Conservation (phyloP, 768 basidiomycete genomes). For the Kwoniella sp. region DNA sequence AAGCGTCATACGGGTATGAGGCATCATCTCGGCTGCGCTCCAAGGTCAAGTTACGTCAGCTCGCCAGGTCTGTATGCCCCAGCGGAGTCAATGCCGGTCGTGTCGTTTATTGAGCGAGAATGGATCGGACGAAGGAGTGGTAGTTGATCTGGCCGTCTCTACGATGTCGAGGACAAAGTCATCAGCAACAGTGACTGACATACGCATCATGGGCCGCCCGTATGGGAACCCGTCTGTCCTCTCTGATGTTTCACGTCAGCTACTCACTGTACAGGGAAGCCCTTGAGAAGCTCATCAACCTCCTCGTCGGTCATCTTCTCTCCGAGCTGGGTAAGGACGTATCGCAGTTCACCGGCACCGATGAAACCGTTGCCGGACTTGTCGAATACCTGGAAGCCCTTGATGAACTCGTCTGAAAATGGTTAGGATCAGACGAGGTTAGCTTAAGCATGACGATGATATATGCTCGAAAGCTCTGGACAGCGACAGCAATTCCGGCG, state of each 20-base stretch:
- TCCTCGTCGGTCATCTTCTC: slow-evolving; percentile 99
- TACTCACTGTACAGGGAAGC: slow-evolving; percentile 86
- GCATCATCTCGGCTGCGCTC: no score
- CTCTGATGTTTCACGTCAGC: neutral
- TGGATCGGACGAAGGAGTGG: slow-evolving; percentile 92
- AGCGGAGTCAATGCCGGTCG: neutral
- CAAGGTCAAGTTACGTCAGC: no score
- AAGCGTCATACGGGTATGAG: no score
- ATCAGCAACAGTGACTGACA: neutral
- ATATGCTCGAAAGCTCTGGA: no score
- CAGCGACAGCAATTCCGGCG: no score
- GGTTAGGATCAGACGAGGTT: neutral
- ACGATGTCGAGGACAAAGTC: slow-evolving; percentile 3
- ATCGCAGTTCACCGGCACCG: slow-evolving; percentile 86
- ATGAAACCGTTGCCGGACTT: slow-evolving; percentile 91
- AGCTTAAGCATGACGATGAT: no score
- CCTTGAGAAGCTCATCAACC: slow-evolving; percentile 96
- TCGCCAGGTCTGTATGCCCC: no score
- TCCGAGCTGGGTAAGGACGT: slow-evolving; percentile 91
- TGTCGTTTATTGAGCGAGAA: slow-evolving; percentile 73
- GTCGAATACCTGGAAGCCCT: slow-evolving; percentile 98
- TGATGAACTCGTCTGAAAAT: slow-evolving; percentile 90
- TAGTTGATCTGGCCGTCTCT: slow-evolving; percentile 98
- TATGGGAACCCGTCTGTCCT: no score
- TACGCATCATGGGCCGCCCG: neutral